A percentile compares a stretch with the other conserved stretches of the same genome.
These are phyloP conservation scores for Kondoa subrosea DNA, from an alignment of 768 basidiomycete genomes.

Conservation along the genomic window DNA sequence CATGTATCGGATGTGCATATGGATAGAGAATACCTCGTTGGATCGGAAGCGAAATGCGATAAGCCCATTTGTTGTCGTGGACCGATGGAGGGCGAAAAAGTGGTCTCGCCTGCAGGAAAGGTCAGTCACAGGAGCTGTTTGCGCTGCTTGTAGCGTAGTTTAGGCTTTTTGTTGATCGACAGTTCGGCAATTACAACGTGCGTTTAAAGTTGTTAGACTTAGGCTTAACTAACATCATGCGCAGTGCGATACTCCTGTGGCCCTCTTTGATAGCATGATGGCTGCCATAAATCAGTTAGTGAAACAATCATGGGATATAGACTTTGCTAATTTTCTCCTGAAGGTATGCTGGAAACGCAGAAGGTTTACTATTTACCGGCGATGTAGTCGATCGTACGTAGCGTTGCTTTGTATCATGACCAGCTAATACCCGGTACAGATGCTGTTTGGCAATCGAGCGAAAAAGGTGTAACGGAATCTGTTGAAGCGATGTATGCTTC, in stretches of 20 bases:
- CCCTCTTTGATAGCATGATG: slow-evolving; percentile 42
- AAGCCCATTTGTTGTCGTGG: slow-evolving; percentile 48
- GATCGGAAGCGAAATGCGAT: slow-evolving; percentile 44
- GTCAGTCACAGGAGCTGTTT: slow-evolving; percentile 11
- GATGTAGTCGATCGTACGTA: slow-evolving; percentile 45
- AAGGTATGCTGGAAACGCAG: slow-evolving; percentile 19
- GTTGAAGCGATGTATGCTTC: slow-evolving; percentile 31
- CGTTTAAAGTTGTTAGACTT: slow-evolving; percentile 27
- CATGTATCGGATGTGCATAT: slow-evolving; percentile 53
- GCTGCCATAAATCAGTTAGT: slow-evolving; percentile 32
- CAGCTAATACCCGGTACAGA: slow-evolving; percentile 7
- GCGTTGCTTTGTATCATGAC: neutral
- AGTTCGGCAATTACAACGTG: slow-evolving; percentile 14
- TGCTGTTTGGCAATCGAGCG: slow-evolving; percentile 15
- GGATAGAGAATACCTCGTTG: slow-evolving; percentile 41
- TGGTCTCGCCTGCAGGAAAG: slow-evolving; percentile 38
- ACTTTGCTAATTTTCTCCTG: neutral
- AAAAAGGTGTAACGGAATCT: slow-evolving; percentile 4
- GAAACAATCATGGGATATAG: neutral
- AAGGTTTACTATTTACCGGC: slow-evolving; percentile 48
- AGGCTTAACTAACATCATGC: slow-evolving; percentile 32
- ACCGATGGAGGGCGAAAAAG: slow-evolving; percentile 30
- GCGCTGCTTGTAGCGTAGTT: neutral
- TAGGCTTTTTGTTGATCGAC: neutral
- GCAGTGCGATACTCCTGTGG: slow-evolving; percentile 42